phyloP scores from a whole-genome alignment of 768 basidiomycete species.

The Mrakia gelida region DNA sequence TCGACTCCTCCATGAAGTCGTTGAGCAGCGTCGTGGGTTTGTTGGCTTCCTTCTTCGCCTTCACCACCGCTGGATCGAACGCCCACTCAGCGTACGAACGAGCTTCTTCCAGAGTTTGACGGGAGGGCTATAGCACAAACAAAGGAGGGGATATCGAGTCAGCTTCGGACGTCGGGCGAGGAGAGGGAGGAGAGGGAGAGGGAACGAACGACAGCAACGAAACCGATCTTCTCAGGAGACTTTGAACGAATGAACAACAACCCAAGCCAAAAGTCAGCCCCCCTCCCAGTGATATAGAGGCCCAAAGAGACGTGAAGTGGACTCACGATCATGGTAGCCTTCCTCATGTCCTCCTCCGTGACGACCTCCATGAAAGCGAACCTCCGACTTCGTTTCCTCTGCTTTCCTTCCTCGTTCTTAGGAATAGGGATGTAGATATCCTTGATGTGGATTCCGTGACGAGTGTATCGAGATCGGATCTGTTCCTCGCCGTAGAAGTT shows the following conservation, averaged over 20 bases:
- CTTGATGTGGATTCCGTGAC: not conserved
- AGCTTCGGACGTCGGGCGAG: not conserved
- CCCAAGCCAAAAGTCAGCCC: not conserved
- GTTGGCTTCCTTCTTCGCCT: not conserved
- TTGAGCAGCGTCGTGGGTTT: not conserved
- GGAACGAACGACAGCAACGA: not conserved
- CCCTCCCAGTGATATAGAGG: too few species aligned
- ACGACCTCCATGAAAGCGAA: slow-evolving; percentile 6
- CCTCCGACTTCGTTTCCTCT: not conserved
- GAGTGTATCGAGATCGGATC: not conserved
- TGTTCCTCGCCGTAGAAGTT: not conserved
- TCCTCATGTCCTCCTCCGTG: slow-evolving; percentile 5
- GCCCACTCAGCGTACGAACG: slow-evolving; percentile 7
- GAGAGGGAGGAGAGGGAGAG: not conserved
- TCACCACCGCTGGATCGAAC: not conserved
- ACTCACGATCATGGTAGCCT: not conserved
- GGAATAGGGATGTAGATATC: not conserved
- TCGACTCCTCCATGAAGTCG: not conserved
- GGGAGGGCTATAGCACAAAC: not conserved
- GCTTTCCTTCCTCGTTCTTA: not conserved
- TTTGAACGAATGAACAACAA: not conserved
- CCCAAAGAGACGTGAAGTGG: too few species aligned
- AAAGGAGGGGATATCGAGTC: not conserved
- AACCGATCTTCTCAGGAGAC: not conserved
- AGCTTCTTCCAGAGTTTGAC: slow-evolving; percentile 11